Base-by-base conservation (phyloP, 805 yeast genomes). In the Wickerhamiella lipophila region DNA sequence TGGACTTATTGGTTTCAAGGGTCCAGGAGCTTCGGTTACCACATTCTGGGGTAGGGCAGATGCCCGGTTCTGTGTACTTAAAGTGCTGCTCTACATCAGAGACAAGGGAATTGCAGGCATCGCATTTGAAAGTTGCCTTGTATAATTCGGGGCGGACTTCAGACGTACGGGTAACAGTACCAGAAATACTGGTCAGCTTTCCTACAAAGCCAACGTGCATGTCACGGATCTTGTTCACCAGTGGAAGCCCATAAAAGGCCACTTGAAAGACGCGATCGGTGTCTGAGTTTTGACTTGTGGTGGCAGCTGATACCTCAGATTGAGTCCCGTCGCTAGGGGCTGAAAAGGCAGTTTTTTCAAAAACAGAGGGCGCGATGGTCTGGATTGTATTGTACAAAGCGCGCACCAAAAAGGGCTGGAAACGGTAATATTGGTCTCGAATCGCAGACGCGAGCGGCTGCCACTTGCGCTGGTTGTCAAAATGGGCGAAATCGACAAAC, bases 81-180 rank as follows among this genome's bases (percentile, higher is more conserved):
- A 89, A 92, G 39, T 80, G 76, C 67, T 92, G 98, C 61, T 92
- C 97, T 18, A 92, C 83, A 53, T 86, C 88, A 56, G 83, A 89
- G 15, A 88, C 81, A 1, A 81, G 69, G 0, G 96, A 83, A 46
- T 83, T 75, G 65, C 98, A 92, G 61, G 77, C 69, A 58, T 85
- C 95, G 70, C 98, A 92, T 1, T 84, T 77, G 64, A 92, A 92
- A 23, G 88, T 75, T 12, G 86, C 98, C 52, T 74, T 77, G 69
- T 73, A 85, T 53, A 92, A 72, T 65, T 92, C 98, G 0, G 98
- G 98, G 50, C 97, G 77, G 11, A 92, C 96, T 67, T 92, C 97
- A 19, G 94, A 81, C 0, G 97, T 86, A 63, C 97, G 77, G 0
- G 97, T 89, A 3, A 92, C 95, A 0, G 98, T 92, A 49, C 97